phyloP scores from a whole-genome alignment of 129 eudicot species.

The Glebionis coronaria region DNA sequence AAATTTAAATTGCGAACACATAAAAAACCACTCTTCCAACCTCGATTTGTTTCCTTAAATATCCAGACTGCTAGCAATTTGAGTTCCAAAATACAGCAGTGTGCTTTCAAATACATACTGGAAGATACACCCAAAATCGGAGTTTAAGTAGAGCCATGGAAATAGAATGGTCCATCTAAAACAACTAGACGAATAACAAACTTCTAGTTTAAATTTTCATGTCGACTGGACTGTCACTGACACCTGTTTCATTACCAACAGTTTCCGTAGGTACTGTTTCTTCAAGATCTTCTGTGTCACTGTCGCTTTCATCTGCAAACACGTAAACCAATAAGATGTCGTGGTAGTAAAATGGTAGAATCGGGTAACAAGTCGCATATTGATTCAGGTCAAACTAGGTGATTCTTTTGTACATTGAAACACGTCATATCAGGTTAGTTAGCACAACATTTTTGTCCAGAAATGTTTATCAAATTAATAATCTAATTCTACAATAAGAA shows the following conservation, averaged over 20 bases:
- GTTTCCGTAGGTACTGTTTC: conserved; percentile 28
- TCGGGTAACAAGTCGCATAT: background rate
- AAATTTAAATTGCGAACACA: too few species aligned
- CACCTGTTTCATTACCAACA: conserved; percentile 15
- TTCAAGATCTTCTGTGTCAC: conserved; percentile 45
- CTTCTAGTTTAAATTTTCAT: conserved; percentile 33
- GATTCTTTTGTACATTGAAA: background rate
- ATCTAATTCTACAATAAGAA: too few species aligned
- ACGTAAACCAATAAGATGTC: background rate
- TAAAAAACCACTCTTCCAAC: background rate
- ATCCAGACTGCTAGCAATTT: background rate
- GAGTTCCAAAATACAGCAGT: background rate
- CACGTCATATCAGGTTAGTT: too few species aligned
- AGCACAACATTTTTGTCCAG: too few species aligned
- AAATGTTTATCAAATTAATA: too few species aligned
- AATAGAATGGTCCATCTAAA: background rate
- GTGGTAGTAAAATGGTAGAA: background rate
- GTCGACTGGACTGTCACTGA: conserved; percentile 22
- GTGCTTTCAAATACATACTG: background rate
- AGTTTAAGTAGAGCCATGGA: conserved; percentile 4
- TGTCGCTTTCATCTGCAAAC: conserved; percentile 41
- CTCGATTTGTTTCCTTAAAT: conserved; percentile 10
- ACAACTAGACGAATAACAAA: background rate
- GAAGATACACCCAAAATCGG: background rate
- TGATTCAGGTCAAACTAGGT: background rate